Base-by-base conservation (phyloP, 176 grass and related monocot species). In the Eragrostis nindensis region DNA sequence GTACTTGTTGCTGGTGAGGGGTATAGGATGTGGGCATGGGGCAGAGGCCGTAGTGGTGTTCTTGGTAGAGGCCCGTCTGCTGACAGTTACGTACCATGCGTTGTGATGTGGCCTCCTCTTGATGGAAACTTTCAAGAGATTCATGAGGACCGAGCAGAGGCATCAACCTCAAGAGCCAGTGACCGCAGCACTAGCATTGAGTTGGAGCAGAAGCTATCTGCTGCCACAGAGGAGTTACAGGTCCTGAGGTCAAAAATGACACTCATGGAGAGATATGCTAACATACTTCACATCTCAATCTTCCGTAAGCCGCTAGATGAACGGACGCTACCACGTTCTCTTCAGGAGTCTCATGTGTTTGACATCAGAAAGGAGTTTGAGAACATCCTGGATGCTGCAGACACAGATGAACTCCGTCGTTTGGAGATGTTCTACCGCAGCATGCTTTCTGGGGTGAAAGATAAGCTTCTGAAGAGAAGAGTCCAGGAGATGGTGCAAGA, bases 11-110 rank as follows among this genome's bases (percentile, higher is more conserved):
- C 96, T 32, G 92, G 89, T 76, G 89, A 99, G 42, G 96, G 96
- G 43, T 93, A 95, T 59, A 95, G 85, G 83, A 91, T 93, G 81
- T 99, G 96, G 96, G 88, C 90, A 50, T 95, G 92, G 96, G 96
- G 96, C 46, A 82, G 96, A 88, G 92, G 96, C 57, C 86, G 92
- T 67, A 93, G 90, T 53, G 96, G 96, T 68, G 90, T 95, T 27
- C 86, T 99, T 36, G 96, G 96, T 45, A 90, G 80, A 80, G 87
- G 85, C 39, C 82, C 83, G 56, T 72, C 68, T 72, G 47, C 74
- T 70, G 96, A 99, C 49, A 95, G 90, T 70, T 99, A 93, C 86
- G 82, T 74, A 75, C 90, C 96, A 73, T 87, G 82, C 8, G 79
- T 86, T 79, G 92, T 99, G 60, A 83, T 91, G 73, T 95, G 92